Conservation (phyloP, 345 rosid species). For the Eucalyptus pauciflora region DNA sequence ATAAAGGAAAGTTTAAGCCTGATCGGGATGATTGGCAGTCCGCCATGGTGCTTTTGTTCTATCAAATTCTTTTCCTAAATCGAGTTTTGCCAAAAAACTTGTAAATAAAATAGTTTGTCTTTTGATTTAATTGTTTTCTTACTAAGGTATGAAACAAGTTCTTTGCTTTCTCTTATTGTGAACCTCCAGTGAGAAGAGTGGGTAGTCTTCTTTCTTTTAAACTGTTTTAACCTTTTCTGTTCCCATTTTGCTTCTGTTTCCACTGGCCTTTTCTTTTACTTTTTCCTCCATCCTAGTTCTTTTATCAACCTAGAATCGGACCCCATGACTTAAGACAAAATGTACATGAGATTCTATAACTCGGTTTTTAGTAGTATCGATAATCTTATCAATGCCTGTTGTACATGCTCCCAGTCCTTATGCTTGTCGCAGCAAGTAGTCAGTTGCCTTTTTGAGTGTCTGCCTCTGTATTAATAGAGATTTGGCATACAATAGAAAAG, state of each 20-base stretch:
- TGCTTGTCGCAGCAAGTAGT: neutral
- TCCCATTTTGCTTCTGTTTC: neutral
- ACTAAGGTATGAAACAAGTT: neutral
- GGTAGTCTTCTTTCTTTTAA: neutral
- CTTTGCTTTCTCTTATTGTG: neutral
- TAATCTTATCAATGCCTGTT: neutral
- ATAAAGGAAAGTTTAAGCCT: neutral
- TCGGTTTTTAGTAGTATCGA: neutral
- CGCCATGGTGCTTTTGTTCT: neutral
- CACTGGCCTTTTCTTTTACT: neutral
- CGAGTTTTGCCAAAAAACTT: too few relatives aligned
- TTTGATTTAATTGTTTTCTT: neutral
- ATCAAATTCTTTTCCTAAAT: neutral
- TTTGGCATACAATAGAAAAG: neutral
- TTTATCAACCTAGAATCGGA: neutral
- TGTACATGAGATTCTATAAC: neutral
- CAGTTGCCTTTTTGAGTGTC: neutral
- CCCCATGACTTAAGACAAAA: neutral
- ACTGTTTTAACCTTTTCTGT: neutral
- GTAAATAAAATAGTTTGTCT: neutral
- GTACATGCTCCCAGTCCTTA: neutral
- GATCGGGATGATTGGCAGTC: neutral
- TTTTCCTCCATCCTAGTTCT: neutral
- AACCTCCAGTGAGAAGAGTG: neutral
- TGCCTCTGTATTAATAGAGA: neutral